Evolutionary conservation across 2,329 filamentous ascomycete species (phyloP).

Genomic region (Myriosclerotinia curreyana): DNA sequence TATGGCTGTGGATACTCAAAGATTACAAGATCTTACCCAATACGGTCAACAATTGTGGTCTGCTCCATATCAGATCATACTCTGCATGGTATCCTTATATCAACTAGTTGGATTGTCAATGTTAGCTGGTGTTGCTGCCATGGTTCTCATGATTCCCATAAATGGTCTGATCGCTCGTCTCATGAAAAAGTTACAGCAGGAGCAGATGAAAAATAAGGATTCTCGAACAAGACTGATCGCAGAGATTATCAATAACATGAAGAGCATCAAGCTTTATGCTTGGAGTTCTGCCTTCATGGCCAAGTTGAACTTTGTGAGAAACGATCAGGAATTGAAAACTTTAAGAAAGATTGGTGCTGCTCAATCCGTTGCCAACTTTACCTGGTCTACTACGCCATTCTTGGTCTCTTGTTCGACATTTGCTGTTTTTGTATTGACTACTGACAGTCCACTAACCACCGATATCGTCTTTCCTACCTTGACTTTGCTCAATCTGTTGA

Average conservation of each 20-base stretch:
- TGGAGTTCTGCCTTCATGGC: constrained; percentile 98
- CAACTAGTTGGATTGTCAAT: constrained; percentile 93
- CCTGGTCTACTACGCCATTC: constrained; percentile 96
- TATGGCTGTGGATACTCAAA: constrained; percentile 97
- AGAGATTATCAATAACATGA: constrained; percentile 99
- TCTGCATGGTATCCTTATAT: constrained; percentile 96
- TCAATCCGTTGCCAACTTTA: constrained; percentile 93
- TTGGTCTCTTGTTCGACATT: constrained; percentile 97
- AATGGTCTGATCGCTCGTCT: constrained; percentile 88
- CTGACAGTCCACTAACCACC: constrained; percentile 76
- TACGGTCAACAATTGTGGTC: constrained; percentile 96
- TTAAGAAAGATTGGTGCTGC: constrained; percentile 93
- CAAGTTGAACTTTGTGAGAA: constrained; percentile 92
- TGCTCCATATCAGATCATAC: constrained; percentile 89
- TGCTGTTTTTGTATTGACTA: constrained; percentile 85
- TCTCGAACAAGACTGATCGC: constrained; percentile 88
- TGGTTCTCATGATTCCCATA: constrained; percentile 96
- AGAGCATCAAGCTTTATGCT: constrained; percentile 97
- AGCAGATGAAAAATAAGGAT: constrained; percentile 99
- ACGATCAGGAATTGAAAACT: constrained; percentile 93
- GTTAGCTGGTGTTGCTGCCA: constrained; percentile 90
- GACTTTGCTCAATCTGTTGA: constrained; percentile 92
- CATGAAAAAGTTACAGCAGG: constrained; percentile 93
- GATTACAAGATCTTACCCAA: constrained; percentile 89
- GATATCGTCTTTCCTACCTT: constrained; percentile 93